phyloP scores from a whole-genome alignment of 2,329 filamentous ascomycete genomes.

The Pyrenophora graminea region DNA sequence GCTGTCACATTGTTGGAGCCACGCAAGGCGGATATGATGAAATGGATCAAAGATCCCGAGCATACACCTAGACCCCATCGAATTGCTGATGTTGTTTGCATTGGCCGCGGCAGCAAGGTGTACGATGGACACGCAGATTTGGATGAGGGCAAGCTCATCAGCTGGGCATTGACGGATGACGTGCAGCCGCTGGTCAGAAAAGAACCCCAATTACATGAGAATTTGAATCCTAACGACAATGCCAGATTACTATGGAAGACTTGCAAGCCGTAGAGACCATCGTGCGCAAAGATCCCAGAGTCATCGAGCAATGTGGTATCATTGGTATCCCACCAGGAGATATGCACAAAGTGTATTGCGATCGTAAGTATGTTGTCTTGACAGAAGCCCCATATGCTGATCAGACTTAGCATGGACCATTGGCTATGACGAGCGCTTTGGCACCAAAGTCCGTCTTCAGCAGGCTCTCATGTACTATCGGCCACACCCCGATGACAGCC shows the following conservation, averaged over 20 bases:
- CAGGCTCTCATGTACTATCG: constrained; percentile 97
- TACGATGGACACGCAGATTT: constrained; percentile 83
- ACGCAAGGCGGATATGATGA: constrained; percentile 79
- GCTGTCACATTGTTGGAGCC: constrained; percentile 84
- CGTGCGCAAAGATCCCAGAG: constrained; percentile 75
- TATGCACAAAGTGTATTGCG: constrained; percentile 96
- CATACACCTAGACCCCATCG: constrained; percentile 66
- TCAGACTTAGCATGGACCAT: constrained; percentile 76
- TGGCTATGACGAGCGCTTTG: constrained; percentile 89
- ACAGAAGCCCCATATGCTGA: constrained; percentile 12
- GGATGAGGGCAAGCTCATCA: constrained; percentile 65
- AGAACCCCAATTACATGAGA: neutral
- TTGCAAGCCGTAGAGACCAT: constrained; percentile 78
- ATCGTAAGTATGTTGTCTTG: constrained; percentile 60
- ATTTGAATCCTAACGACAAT: constrained; percentile 2
- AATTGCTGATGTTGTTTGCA: constrained; percentile 81
- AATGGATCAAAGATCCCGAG: constrained; percentile 72
- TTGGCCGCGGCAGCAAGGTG: constrained; percentile 76
- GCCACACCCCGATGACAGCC: constrained; percentile 80
- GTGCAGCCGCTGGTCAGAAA: constrained; percentile 75
- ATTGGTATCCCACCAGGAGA: constrained; percentile 79
- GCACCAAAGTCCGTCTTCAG: constrained; percentile 76
- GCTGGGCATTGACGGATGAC: constrained; percentile 75
- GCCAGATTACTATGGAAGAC: constrained; percentile 86
- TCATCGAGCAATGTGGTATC: constrained; percentile 87